Percentiles rank a stretch among this genome's conserved stretches.
phyloP scores from a whole-genome alignment of 352 stramenopile genomes.

The Blastocystis sp. region DNA sequence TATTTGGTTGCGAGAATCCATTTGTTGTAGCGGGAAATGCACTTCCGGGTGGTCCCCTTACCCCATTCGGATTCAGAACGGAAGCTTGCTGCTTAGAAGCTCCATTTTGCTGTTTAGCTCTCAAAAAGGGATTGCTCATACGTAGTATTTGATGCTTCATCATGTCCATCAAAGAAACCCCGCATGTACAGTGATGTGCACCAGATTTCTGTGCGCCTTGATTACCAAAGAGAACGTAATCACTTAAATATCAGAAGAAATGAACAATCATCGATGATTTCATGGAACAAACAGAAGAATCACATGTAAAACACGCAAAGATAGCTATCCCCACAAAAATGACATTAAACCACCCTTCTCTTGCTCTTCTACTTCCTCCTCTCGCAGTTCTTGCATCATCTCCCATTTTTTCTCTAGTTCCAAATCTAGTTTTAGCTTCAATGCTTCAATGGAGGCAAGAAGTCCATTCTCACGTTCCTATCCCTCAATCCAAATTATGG shows the following conservation, averaged over 20 bases:
- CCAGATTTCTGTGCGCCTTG: background rate
- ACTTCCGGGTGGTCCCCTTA: background rate
- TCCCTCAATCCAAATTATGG: background rate
- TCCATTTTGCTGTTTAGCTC: background rate
- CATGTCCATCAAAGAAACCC: background rate
- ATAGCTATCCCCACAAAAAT: constrained; percentile 54
- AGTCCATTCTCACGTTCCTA: constrained; percentile 61
- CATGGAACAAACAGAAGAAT: background rate
- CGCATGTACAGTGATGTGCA: constrained; percentile 9
- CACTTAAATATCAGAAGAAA: constrained; percentile 15
- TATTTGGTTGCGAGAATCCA: background rate
- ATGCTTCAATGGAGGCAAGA: constrained; percentile 13
- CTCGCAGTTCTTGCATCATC: constrained; percentile 37
- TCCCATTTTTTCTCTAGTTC: constrained; percentile 68
- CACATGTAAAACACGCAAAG: background rate
- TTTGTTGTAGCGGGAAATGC: background rate
- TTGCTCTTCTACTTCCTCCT: constrained; percentile 41
- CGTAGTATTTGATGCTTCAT: constrained; percentile 40
- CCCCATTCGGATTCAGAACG: background rate
- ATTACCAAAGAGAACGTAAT: constrained; percentile 20
- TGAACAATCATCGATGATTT: background rate
- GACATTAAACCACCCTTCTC: constrained; percentile 41
- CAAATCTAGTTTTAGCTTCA: constrained; percentile 67
- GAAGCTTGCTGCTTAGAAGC: background rate
- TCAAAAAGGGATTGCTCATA: constrained; percentile 55